phyloP scores from a whole-genome alignment of 2,329 filamentous ascomycete genomes.

The Coniochaeta prunicola region DNA sequence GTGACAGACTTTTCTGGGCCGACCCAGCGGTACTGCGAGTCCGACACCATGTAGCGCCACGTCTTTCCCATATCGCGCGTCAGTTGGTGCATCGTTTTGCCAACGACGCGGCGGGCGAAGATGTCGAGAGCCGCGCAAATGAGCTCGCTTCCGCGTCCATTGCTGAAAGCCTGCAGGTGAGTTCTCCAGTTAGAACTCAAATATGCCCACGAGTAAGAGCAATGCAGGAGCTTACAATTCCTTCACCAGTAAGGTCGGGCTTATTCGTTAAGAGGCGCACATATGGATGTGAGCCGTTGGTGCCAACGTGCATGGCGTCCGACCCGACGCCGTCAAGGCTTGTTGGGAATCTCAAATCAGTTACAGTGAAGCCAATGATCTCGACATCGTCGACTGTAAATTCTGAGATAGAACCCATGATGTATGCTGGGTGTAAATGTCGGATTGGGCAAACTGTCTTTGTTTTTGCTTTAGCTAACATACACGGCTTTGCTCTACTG shows the following conservation, averaged over 20 bases:
- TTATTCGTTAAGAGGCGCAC: conserved; percentile 76
- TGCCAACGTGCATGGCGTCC: conserved; percentile 92
- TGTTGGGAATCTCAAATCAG: conserved; percentile 78
- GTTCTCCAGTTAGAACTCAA: background rate
- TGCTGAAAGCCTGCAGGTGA: conserved; percentile 59
- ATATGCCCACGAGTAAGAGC: background rate
- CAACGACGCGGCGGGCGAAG: conserved; percentile 72
- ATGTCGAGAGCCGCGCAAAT: conserved; percentile 79
- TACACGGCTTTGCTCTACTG: no score
- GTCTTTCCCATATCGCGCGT: conserved; percentile 79
- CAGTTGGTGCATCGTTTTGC: conserved; percentile 71
- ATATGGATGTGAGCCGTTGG: conserved; percentile 88
- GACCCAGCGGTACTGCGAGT: conserved; percentile 89
- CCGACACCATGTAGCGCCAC: conserved; percentile 82
- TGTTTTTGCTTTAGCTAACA: no score
- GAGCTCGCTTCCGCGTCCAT: conserved; percentile 85
- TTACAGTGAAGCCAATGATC: conserved; percentile 63
- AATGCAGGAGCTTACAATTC: conserved; percentile 51
- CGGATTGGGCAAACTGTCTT: no score
- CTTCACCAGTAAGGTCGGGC: conserved; percentile 62
- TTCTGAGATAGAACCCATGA: no score
- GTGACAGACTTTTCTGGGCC: conserved; percentile 92
- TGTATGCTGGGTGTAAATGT: conserved; percentile 4
- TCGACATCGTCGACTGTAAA: no score
- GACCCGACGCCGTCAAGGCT: conserved; percentile 91